Evolutionary conservation across 305 asterid genomes (phyloP).

Genomic region (Striga hermonthica): DNA sequence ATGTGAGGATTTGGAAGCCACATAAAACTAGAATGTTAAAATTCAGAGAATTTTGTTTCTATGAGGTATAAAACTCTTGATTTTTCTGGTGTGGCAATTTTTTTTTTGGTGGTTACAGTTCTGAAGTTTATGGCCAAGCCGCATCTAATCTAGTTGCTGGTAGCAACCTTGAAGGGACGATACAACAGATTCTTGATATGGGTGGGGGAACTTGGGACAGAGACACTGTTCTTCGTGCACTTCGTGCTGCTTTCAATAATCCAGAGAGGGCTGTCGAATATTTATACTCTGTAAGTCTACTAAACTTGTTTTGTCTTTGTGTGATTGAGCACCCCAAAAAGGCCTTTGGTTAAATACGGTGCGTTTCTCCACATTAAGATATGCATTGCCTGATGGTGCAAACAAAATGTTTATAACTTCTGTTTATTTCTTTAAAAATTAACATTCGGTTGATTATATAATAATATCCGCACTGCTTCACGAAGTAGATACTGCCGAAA

Average conservation of each 20-base stretch:
- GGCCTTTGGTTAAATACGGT: too few species aligned
- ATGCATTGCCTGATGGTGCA: too few species aligned
- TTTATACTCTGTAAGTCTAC: slow-evolving; percentile 62
- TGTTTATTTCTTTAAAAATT: too few species aligned
- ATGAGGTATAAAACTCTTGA: background rate
- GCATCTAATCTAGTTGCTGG: slow-evolving; percentile 77
- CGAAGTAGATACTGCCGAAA: slow-evolving; percentile 3
- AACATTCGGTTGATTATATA: too few species aligned
- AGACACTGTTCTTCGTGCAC: slow-evolving; percentile 81
- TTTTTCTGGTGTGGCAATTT: background rate
- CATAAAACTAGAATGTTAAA: background rate
- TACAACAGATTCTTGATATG: slow-evolving; percentile 84
- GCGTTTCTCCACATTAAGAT: too few species aligned
- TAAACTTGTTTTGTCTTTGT: background rate
- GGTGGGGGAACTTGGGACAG: slow-evolving; percentile 94
- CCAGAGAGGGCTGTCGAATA: slow-evolving; percentile 94
- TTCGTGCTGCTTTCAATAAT: slow-evolving; percentile 84
- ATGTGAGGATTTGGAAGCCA: too few species aligned
- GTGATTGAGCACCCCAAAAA: background rate
- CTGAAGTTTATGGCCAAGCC: slow-evolving; percentile 66
- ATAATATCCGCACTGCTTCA: too few species aligned
- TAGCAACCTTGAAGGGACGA: slow-evolving; percentile 56
- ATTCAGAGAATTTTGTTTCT: background rate
- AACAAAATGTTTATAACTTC: too few species aligned
- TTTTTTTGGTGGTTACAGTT: slow-evolving; percentile 28